These are phyloP conservation scores for Moesziomyces sp. DNA, from an alignment of 1,284 basidiomycete genomes.

Conservation along the genomic window DNA sequence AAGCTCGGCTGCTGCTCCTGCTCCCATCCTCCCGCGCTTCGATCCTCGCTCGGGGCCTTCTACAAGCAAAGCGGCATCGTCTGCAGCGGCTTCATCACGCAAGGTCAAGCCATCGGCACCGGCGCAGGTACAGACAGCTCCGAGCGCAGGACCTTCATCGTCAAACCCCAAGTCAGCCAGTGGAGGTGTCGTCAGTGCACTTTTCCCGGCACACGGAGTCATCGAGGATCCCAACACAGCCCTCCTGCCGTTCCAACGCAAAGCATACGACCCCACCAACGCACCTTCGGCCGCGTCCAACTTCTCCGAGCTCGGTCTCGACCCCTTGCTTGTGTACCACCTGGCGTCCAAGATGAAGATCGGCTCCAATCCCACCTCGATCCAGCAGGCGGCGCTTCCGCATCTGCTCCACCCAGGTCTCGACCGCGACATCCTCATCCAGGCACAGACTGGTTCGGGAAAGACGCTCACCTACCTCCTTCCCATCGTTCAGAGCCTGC, in stretches of 20 bases:
- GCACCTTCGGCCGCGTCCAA: conserved; percentile 69
- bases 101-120: conserved; percentile 10
- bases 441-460: conserved; percentile 97
- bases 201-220: conserved; percentile 36
- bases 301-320: conserved; percentile 74
- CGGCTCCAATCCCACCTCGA: conserved; percentile 81
- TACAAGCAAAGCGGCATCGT: background rate
- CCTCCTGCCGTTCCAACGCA: conserved; percentile 9
- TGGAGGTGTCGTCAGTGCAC: conserved; percentile 27
- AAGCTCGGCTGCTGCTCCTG: conserved; percentile 8
- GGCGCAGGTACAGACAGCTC: conserved; percentile 5
- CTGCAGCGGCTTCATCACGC: background rate
- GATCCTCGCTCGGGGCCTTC: conserved; percentile 22
- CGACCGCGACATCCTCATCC: conserved; percentile 87
- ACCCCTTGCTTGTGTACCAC: conserved; percentile 83
- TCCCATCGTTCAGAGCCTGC: conserved; percentile 92
- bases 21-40: conserved; percentile 16
- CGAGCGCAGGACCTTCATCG: conserved; percentile 13
- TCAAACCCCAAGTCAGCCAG: conserved; percentile 7
- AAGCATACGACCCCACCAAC: conserved; percentile 56
- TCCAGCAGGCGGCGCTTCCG: conserved; percentile 85
- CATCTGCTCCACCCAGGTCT: conserved; percentile 72
- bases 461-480: conserved; percentile 95
- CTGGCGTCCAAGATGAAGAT: conserved; percentile 84
- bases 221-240: conserved; percentile 21